These are phyloP conservation scores for Saccharomycopsis guyanensis DNA, from an alignment of 805 yeast species.

Conservation along the genomic window DNA sequence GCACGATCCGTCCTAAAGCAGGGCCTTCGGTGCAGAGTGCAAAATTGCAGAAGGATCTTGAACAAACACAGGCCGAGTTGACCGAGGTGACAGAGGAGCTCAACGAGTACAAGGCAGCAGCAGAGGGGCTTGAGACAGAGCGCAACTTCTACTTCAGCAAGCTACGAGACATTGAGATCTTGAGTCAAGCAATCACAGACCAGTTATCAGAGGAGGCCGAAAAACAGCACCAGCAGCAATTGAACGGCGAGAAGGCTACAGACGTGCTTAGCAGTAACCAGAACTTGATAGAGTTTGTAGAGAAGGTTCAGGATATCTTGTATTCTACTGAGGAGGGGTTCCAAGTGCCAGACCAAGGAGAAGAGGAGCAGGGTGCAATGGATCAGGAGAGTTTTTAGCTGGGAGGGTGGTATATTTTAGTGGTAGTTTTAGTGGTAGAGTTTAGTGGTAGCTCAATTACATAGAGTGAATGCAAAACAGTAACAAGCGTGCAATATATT, in stretches of 20 bases:
- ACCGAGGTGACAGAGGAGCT: constrained; percentile 40
- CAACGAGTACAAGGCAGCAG: constrained; percentile 48
- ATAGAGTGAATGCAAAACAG: no score
- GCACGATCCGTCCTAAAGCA: constrained; percentile 1
- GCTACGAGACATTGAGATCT: constrained; percentile 78
- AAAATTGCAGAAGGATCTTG: constrained; percentile 33
- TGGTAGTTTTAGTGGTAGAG: no score
- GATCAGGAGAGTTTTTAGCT: constrained; percentile 7
- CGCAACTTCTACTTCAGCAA: constrained; percentile 88
- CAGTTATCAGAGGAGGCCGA: constrained; percentile 38
- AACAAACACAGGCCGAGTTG: constrained; percentile 37
- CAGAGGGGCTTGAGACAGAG: constrained; percentile 68
- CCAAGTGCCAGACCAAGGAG: constrained; percentile 44
- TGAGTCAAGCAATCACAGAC: constrained; percentile 58
- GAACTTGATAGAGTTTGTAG: constrained; percentile 35
- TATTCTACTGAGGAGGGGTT: constrained; percentile 84
- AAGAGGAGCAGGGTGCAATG: constrained; percentile 19
- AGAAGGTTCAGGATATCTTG: constrained; percentile 66
- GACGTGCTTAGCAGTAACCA: constrained; percentile 16
- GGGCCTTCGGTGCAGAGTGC: constrained; percentile 6
- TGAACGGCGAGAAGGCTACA: constrained; percentile 10
- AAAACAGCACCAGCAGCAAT: constrained; percentile 26
- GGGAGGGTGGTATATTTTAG: no score
- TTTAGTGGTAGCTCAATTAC: no score
- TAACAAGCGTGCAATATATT: no score